These are phyloP conservation scores for Amauroascus verrucosus DNA, from an alignment of 2,329 filamentous ascomycete species.

Conservation along the genomic window DNA sequence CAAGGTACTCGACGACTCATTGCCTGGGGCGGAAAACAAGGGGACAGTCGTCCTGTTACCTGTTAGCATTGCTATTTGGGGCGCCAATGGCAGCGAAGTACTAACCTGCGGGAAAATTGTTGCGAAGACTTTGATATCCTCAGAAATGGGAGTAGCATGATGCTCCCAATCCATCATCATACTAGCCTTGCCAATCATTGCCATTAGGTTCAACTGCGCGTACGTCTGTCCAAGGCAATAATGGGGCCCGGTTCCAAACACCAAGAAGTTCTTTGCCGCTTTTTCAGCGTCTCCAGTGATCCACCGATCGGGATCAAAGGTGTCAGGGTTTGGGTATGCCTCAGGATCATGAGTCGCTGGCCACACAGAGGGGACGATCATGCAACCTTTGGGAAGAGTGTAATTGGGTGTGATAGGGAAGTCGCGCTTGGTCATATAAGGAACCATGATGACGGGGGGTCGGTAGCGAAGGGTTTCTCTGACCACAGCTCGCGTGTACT, in stretches of 20 bases:
- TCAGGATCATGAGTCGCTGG: conserved; percentile 85
- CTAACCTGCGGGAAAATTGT: conserved; percentile 93
- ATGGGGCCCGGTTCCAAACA: conserved; percentile 91
- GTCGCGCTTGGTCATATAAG: conserved; percentile 85
- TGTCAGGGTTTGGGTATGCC: conserved; percentile 79
- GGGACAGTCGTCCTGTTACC: conserved; percentile 65
- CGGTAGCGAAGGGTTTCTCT: conserved; percentile 87
- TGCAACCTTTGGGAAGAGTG: conserved; percentile 87
- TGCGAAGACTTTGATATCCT: conserved; percentile 96
- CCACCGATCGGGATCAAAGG: conserved; percentile 84
- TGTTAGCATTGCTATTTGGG: background rate
- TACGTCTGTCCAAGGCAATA: conserved; percentile 95
- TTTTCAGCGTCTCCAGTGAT: conserved; percentile 80
- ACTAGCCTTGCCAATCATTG: conserved; percentile 82
- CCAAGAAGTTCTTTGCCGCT: conserved; percentile 91
- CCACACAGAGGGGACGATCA: conserved; percentile 89
- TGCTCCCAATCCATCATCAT: conserved; percentile 84
- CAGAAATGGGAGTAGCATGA: conserved; percentile 67
- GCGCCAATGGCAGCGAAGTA: conserved; percentile 18
- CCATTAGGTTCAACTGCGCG: conserved; percentile 75
- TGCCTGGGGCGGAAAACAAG: conserved; percentile 54
- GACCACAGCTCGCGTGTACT: conserved; percentile 83
- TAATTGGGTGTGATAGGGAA: conserved; percentile 84
- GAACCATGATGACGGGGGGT: conserved; percentile 93
- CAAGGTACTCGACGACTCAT: conserved; percentile 18